These are phyloP conservation scores for Danielia oregonensis DNA, from an alignment of 805 yeast species.

Conservation along the genomic window DNA sequence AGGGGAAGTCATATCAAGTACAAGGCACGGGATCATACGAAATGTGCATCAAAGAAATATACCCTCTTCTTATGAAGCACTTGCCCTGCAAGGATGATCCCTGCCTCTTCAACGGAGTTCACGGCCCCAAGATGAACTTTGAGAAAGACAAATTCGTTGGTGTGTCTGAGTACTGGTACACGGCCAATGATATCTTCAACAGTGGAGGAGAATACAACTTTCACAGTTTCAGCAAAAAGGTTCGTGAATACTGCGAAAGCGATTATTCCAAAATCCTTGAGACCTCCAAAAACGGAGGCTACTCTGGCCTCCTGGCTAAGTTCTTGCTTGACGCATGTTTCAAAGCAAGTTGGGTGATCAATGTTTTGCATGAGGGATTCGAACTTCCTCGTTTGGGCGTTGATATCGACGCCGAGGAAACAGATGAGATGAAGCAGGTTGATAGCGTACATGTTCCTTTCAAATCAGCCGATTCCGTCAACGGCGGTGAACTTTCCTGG, in stretches of 20 bases:
- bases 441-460: conserved; percentile 53
- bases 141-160: conserved; percentile 82
- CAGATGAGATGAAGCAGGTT: conserved; percentile 27
- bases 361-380: conserved; percentile 88
- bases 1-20: conserved; percentile 47
- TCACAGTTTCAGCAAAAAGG: conserved; percentile 58
- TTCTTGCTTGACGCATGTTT: conserved; percentile 77
- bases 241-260: conserved; percentile 69
- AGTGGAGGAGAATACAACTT: conserved; percentile 88
- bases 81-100: conserved; percentile 84
- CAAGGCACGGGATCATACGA: conserved; percentile 78
- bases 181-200: conserved; percentile 86
- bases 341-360: conserved; percentile 92
- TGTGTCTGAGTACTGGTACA: conserved; percentile 95
- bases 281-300: conserved; percentile 52
- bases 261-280: conserved; percentile 60
- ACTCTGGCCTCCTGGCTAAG: conserved; percentile 49
- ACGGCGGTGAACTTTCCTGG: conserved; percentile 92
- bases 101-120: conserved; percentile 92
- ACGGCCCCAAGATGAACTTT: conserved; percentile 86
- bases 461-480: conserved; percentile 74
- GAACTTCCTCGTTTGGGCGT: conserved; percentile 71
- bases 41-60: conserved; percentile 64
- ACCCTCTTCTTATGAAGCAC: conserved; percentile 74
- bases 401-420: conserved; percentile 32